phyloP scores from a whole-genome alignment of 495 filamentous ascomycete species.

The Paragyromitra xinjiangensis region DNA sequence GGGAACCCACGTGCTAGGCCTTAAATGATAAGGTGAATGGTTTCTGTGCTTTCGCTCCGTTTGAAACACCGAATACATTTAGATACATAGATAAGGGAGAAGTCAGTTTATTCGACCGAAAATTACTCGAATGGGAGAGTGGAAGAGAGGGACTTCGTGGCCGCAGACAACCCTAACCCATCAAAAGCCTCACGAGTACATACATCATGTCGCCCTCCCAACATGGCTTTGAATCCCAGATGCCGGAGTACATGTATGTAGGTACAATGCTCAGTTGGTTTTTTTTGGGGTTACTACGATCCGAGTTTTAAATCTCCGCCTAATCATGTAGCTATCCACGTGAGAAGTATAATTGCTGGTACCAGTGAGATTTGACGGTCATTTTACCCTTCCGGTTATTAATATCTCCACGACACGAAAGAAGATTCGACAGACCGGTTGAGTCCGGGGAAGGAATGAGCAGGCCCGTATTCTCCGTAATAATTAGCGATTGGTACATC shows the following conservation, averaged over 20 bases:
- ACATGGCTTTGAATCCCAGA: slow-evolving; percentile 11
- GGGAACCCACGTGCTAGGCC: slow-evolving; percentile 8
- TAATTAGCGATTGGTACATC: slow-evolving; percentile 24
- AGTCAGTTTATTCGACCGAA: slow-evolving; percentile 1
- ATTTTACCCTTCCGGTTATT: slow-evolving; percentile 34
- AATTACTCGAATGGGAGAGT: background rate
- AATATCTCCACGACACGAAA: slow-evolving; percentile 12
- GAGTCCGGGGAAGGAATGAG: slow-evolving; percentile 11
- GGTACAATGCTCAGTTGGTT: slow-evolving; percentile 16
- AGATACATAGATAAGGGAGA: slow-evolving; percentile 10
- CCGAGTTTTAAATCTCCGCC: slow-evolving; percentile 25
- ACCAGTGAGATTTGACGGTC: slow-evolving; percentile 47
- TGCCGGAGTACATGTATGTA: slow-evolving; percentile 7
- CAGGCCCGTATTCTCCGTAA: background rate
- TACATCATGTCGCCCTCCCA: slow-evolving; percentile 1
- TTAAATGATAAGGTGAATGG: slow-evolving; percentile 18
- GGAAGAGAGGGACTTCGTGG: background rate
- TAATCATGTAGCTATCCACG: slow-evolving; percentile 43
- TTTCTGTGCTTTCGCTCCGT: background rate
- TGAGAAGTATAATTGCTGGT: slow-evolving; percentile 45
- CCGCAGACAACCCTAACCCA: slow-evolving; percentile 27
- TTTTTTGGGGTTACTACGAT: slow-evolving; percentile 23
- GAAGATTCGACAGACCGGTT: slow-evolving; percentile 3
- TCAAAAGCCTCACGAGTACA: background rate
- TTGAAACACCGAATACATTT: slow-evolving; percentile 2